Evolutionary conservation across 306 rosid genomes (phyloP).

Genomic region (Lathyrus aphaca): DNA sequence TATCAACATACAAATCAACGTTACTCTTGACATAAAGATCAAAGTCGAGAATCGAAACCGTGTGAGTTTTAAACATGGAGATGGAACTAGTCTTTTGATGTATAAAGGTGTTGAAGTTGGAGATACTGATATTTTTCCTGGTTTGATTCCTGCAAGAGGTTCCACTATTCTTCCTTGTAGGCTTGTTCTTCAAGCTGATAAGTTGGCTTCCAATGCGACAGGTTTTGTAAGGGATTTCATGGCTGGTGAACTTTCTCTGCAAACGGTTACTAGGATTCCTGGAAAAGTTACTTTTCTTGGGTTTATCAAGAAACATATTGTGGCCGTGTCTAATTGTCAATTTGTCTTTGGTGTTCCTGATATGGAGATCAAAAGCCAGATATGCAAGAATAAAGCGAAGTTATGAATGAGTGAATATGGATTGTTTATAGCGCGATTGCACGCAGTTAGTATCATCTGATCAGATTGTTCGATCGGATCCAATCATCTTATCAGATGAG

Average conservation of each 20-base stretch:
- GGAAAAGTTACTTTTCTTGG: slow-evolving; percentile 62
- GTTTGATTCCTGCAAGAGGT: slow-evolving; percentile 54
- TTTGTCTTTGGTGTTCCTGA: slow-evolving; percentile 42
- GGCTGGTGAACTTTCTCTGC: slow-evolving; percentile 50
- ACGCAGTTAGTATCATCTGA: not conserved
- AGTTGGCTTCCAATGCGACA: slow-evolving; percentile 37
- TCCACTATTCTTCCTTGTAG: slow-evolving; percentile 42
- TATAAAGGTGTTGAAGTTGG: slow-evolving; percentile 56
- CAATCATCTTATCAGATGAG: not conserved
- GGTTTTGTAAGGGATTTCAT: slow-evolving; percentile 46
- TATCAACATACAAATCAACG: slow-evolving; percentile 50
- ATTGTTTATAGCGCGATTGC: not conserved
- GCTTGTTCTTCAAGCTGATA: slow-evolving; percentile 56
- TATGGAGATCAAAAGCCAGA: slow-evolving; percentile 54
- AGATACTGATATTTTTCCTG: slow-evolving; percentile 52
- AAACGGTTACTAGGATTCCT: slow-evolving; percentile 48
- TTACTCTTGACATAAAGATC: slow-evolving; percentile 53
- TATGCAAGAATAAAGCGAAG: slow-evolving; percentile 57
- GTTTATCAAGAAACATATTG: slow-evolving; percentile 55
- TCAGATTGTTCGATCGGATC: not conserved
- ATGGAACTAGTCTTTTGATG: slow-evolving; percentile 50
- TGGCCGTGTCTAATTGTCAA: slow-evolving; percentile 55
- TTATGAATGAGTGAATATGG: slow-evolving; percentile 50
- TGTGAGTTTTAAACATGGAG: slow-evolving; percentile 58
- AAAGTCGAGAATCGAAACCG: slow-evolving; percentile 55